Conservation (phyloP, 495 filamentous ascomycete genomes). For the Hypoxylon lienhwacheense region DNA sequence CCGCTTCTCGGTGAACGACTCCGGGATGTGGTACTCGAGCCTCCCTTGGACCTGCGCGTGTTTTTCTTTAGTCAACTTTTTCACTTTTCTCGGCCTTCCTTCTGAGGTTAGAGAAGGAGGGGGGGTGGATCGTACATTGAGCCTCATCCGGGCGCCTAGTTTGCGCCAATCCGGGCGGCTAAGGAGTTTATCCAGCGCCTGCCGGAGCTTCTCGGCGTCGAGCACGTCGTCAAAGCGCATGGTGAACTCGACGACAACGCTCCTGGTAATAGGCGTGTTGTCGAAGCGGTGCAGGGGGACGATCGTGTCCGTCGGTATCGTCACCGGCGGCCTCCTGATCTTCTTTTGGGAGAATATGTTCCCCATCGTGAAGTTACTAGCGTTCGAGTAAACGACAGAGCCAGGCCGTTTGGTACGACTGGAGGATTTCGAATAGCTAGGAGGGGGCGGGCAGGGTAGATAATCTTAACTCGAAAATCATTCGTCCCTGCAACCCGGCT, state of each 20-base stretch:
- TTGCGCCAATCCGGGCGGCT: constrained; percentile 48
- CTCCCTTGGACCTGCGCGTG: constrained; percentile 37
- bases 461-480: constrained; percentile 7
- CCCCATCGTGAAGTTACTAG: constrained; percentile 18
- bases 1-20: constrained; percentile 41
- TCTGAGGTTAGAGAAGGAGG: background rate
- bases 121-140: constrained; percentile 37
- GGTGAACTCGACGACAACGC: constrained; percentile 42
- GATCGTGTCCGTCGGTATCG: constrained; percentile 41
- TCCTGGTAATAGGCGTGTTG: constrained; percentile 41
- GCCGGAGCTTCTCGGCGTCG: constrained; percentile 45
- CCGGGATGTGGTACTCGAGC: constrained; percentile 52
- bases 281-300: constrained; percentile 46
- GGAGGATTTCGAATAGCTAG: too few relatives aligned
- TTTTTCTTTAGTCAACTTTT: background rate
- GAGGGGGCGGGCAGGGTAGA: background rate
- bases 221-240: constrained; percentile 54
- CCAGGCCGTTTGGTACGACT: background rate
- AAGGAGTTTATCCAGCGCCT: constrained; percentile 42
- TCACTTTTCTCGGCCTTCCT: background rate
- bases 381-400: constrained; percentile 17
- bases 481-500: constrained; percentile 9
- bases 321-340: constrained; percentile 21
- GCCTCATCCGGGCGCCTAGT: constrained; percentile 48
- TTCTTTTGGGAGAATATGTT: constrained; percentile 13